These are phyloP conservation scores for Candida manassasensis DNA, from an alignment of 805 yeast genomes.

Conservation along the genomic window DNA sequence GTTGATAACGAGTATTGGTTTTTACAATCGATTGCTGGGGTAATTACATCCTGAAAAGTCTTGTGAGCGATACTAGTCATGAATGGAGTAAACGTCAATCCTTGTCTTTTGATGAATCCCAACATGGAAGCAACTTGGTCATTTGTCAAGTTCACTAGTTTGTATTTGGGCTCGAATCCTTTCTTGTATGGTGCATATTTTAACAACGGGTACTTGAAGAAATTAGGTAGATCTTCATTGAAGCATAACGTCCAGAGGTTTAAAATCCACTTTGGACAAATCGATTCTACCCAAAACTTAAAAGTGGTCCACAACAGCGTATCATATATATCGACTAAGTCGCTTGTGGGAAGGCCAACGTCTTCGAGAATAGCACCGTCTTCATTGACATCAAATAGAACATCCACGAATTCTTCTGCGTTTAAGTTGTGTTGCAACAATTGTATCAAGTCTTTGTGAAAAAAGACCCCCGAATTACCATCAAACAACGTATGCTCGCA, in stretches of 20 bases:
- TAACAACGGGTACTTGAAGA: constrained; percentile 10
- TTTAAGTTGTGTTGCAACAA: background rate
- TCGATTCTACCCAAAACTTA: constrained; percentile 3
- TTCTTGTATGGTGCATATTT: constrained; percentile 6
- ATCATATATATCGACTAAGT: background rate
- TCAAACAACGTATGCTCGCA: constrained; percentile 30
- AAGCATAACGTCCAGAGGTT: constrained; percentile 3
- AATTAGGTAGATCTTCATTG: constrained; percentile 6
- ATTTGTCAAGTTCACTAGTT: constrained; percentile 11
- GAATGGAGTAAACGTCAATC: constrained; percentile 18
- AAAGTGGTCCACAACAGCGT: background rate
- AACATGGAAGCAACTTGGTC: constrained; percentile 9
- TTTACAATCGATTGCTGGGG: constrained; percentile 5
- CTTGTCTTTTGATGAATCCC: constrained; percentile 9
- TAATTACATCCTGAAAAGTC: constrained; percentile 12
- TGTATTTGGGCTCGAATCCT: constrained; percentile 7
- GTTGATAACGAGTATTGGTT: background rate
- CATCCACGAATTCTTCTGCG: background rate
- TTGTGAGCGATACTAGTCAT: constrained; percentile 13
- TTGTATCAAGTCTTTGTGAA: constrained; percentile 20
- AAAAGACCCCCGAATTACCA: constrained; percentile 27
- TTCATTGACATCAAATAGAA: background rate
- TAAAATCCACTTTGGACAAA: constrained; percentile 1
- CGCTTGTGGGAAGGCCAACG: constrained; percentile 1
- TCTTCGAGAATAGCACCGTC: background rate